Conservation (phyloP, 2,329 filamentous ascomycete species). For the Paracamarosporium sp. region DNA sequence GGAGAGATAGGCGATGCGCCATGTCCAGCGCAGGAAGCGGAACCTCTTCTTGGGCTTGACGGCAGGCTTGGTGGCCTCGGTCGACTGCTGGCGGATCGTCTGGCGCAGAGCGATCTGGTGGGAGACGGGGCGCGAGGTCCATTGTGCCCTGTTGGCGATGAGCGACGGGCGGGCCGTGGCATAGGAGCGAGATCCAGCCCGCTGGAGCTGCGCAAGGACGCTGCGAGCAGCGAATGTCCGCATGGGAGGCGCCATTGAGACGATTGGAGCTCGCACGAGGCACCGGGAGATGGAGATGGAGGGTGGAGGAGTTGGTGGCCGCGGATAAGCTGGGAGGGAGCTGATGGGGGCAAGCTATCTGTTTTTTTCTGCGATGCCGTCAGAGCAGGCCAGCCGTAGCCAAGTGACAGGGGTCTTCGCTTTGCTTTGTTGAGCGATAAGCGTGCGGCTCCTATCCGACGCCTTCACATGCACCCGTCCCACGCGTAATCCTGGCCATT, state of each 20-base stretch:
- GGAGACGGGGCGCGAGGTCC: slow-evolving; percentile 41
- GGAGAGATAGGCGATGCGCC: slow-evolving; percentile 82
- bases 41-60: slow-evolving; percentile 60
- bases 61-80: slow-evolving; percentile 33
- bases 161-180: slow-evolving; percentile 42
- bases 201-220: slow-evolving; percentile 38
- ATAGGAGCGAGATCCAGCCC: slow-evolving; percentile 44
- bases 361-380: slow-evolving; percentile 42
- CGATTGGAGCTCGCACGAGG: slow-evolving; percentile 1
- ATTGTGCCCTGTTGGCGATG: slow-evolving; percentile 41
- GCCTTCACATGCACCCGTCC: background rate
- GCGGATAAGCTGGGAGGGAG: slow-evolving; percentile 17
- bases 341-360: slow-evolving; percentile 21
- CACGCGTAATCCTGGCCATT: slow-evolving; percentile 4
- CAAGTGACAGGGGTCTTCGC: background rate
- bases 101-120: slow-evolving; percentile 45
- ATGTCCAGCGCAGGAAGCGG: slow-evolving; percentile 77
- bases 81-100: slow-evolving; percentile 42
- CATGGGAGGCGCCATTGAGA: slow-evolving; percentile 45
- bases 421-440: slow-evolving; percentile 8
- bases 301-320: slow-evolving; percentile 13
- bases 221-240: slow-evolving; percentile 42
- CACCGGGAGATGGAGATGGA: slow-evolving; percentile 14
- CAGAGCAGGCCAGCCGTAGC: slow-evolving; percentile 4
- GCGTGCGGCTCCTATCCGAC: background rate